Conservation (phyloP, 2,329 filamentous ascomycete species). For the Clarireedia paspali region DNA sequence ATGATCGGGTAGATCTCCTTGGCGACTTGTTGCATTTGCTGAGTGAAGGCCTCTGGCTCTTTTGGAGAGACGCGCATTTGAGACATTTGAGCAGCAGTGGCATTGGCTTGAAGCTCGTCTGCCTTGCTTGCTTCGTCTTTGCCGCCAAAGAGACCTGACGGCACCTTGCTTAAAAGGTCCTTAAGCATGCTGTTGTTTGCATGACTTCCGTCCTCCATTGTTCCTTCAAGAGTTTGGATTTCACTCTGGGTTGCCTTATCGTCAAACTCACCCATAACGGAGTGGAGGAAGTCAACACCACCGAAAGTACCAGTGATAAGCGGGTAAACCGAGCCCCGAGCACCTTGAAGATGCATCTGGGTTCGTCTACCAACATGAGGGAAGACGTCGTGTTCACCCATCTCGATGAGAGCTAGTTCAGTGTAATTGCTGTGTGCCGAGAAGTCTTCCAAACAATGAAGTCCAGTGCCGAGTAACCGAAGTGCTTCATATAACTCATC, state of each 20-base stretch:
- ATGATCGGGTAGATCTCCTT: conserved; percentile 82
- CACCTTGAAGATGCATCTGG: conserved; percentile 61
- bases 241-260: conserved; percentile 91
- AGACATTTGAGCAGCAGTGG: conserved; percentile 66
- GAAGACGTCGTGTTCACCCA: conserved; percentile 75
- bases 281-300: conserved; percentile 89
- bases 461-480: conserved; percentile 75
- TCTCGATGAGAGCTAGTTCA: conserved; percentile 79
- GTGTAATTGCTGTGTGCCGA: conserved; percentile 91
- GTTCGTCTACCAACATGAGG: conserved; percentile 77
- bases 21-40: conserved; percentile 66
- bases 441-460: conserved; percentile 89
- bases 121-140: conserved; percentile 68
- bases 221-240: conserved; percentile 80
- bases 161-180: conserved; percentile 74
- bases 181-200: conserved; percentile 68
- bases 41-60: conserved; percentile 76
- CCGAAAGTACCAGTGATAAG: conserved; percentile 89
- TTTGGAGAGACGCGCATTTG: conserved; percentile 67
- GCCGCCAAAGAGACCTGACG: conserved; percentile 69
- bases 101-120: conserved; percentile 71
- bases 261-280: conserved; percentile 69
- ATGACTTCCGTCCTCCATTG: conserved; percentile 57
- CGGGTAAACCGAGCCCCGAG: conserved; percentile 62
- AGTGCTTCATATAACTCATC: conserved; percentile 83